Conservation (phyloP, 805 yeast genomes). For the Isabelozyma pseudorhagii region DNA sequence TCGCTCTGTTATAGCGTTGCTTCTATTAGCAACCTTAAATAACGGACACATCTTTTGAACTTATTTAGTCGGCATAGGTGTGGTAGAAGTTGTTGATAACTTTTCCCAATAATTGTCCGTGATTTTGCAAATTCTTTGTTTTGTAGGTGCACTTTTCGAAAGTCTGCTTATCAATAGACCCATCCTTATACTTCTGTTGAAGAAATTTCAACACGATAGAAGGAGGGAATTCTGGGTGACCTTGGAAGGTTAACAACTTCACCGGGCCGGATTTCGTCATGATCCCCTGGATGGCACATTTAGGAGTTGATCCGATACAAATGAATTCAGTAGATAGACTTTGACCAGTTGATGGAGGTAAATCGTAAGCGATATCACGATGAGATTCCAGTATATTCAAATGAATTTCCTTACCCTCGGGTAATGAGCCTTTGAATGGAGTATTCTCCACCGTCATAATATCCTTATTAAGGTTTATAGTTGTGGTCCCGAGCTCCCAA, state of each 20-base stretch:
- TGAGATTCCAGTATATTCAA: conserved; percentile 37
- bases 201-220: conserved; percentile 26
- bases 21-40: not conserved
- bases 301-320: conserved; percentile 50
- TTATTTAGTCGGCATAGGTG: conserved; percentile 1
- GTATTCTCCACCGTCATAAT: conserved; percentile 22
- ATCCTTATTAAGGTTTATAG: conserved; percentile 45
- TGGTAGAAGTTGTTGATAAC: conserved; percentile 33
- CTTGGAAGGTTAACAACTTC: conserved; percentile 69
- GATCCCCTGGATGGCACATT: conserved; percentile 67
- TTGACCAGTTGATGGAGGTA: conserved; percentile 30
- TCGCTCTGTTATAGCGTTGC: no score
- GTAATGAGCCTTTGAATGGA: conserved; percentile 25
- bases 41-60: no score
- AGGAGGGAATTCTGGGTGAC: conserved; percentile 79
- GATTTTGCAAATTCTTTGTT: conserved; percentile 32
- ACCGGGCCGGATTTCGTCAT: conserved; percentile 41
- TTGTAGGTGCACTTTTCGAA: conserved; percentile 25
- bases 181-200: conserved; percentile 11
- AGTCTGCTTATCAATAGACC: conserved; percentile 19
- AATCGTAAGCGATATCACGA: conserved; percentile 35
- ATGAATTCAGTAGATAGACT: conserved; percentile 21
- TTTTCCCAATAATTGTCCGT: conserved; percentile 36
- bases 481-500: conserved; percentile 68
- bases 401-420: conserved; percentile 45